Base-by-base conservation (phyloP, 257 asterid genomes). In the Rhazya stricta region DNA sequence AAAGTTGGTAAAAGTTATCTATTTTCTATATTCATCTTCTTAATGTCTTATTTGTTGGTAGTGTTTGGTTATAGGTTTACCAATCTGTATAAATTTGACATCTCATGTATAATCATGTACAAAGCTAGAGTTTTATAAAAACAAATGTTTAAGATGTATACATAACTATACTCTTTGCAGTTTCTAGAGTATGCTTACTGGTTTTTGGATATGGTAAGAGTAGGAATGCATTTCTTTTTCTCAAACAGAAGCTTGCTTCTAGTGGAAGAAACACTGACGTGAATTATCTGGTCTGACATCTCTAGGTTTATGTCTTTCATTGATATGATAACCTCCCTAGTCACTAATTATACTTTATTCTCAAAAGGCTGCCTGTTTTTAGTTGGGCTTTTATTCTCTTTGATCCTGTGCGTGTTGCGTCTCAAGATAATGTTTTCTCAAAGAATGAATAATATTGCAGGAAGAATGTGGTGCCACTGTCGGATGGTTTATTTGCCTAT, bases 381-480 rank as follows among this genome's bases (percentile, higher is more conserved):
- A n/a, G 1, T 25, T 72, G 18, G 54, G 1, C 10, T n/a, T 36
- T 23, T 21, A 51, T 61, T 63, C 5, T 6, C 45, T 34, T 34
- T 63, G 9, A 53, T 50, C 37, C 27, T 13, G 5, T 72, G 37
- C 42, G 37, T 72, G 34, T 23, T 54, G 0, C 16, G 30, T 9
- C 53, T 56, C 48, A n/a, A 25, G n/a, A 8, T 19, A 30, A 39
- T 74, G 57, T 19, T 45, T 61, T 45, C 27, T 27, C 37, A 34
- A 58, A 21, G 1, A 21, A 58, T 74, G 50, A 68, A 81, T 67
- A 62, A 23, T 76, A 62, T 78, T 83, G 83, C 95, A 94, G 98
- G 98, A 82, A 94, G 97, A 79, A 94, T 94, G 98, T 94, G 98
- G 98, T 94, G 98, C 84, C 98, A 94, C 85, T 91, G 98, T 76